phyloP scores from a whole-genome alignment of 2,329 filamentous ascomycete genomes.

The Microdochium bolleyi region DNA sequence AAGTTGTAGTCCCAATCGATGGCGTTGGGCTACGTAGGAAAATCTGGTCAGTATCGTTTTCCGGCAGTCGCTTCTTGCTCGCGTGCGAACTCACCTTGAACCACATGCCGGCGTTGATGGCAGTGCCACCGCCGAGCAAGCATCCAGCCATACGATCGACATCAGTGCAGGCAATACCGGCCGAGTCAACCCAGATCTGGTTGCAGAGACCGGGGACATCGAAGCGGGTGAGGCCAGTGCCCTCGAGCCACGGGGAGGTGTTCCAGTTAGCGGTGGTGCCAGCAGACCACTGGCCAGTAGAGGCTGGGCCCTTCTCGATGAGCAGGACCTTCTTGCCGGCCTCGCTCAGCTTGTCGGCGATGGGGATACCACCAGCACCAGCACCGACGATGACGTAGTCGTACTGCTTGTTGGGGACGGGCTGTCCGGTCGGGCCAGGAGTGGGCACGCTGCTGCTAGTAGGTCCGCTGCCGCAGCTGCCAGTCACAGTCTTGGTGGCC shows the following conservation, averaged over 20 bases:
- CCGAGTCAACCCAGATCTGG: constrained; percentile 57
- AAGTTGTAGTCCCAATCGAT: constrained; percentile 67
- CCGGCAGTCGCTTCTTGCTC: too few species aligned
- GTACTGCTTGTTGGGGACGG: constrained; percentile 32
- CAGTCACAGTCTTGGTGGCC: constrained; percentile 30
- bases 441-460: constrained; percentile 12
- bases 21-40: constrained; percentile 38
- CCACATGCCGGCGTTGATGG: constrained; percentile 62
- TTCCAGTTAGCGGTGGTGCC: constrained; percentile 39
- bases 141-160: constrained; percentile 69
- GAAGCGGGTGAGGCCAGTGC: constrained; percentile 58
- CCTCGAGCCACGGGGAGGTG: constrained; percentile 43
- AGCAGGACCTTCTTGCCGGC: constrained; percentile 58
- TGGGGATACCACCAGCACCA: constrained; percentile 49
- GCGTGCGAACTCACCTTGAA: constrained; percentile 51
- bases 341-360: constrained; percentile 55
- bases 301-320: constrained; percentile 52
- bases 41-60: constrained; percentile 4
- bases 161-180: constrained; percentile 58
- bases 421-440: constrained; percentile 17
- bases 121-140: constrained; percentile 58
- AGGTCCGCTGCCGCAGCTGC: constrained; percentile 20
- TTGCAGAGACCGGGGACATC: constrained; percentile 67
- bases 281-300: constrained; percentile 58
- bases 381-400: constrained; percentile 56